These are phyloP conservation scores for Raffaelea ambrosiae DNA, from an alignment of 2,329 filamentous ascomycete species.

Conservation along the genomic window DNA sequence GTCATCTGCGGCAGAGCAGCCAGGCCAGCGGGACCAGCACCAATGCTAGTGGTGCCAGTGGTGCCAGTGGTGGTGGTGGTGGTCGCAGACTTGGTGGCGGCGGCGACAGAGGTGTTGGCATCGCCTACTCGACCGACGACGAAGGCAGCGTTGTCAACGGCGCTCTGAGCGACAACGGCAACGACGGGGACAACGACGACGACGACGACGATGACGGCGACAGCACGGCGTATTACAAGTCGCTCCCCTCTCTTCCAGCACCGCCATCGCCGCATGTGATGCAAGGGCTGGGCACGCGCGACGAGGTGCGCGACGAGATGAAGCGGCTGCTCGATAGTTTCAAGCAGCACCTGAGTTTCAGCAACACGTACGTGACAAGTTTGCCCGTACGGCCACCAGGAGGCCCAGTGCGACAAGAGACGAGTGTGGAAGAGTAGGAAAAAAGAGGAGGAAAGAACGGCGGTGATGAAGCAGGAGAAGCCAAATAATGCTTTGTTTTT, in stretches of 20 bases:
- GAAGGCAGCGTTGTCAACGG: not conserved
- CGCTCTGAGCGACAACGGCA: not conserved
- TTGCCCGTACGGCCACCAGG: conserved; percentile 18
- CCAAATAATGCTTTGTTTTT: no score
- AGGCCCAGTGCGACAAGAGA: conserved; percentile 17
- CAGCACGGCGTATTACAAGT: not conserved
- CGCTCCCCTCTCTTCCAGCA: conserved; percentile 10
- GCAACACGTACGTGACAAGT: conserved; percentile 19
- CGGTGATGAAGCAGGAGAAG: not conserved
- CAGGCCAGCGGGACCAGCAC: conserved; percentile 6
- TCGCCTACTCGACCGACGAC: conserved; percentile 1
- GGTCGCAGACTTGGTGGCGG: not conserved
- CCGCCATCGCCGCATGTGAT: conserved; percentile 41
- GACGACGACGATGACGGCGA: not conserved
- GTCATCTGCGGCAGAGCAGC: conserved; percentile 8
- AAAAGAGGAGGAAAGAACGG: no score
- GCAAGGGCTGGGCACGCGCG: conserved; percentile 22
- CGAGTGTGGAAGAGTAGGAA: conserved; percentile 5
- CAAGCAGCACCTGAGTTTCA: conserved; percentile 23
- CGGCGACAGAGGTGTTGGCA: not conserved
- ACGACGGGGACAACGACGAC: conserved; percentile 4
- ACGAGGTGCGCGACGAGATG: conserved; percentile 23
- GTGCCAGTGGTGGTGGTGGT: not conserved
- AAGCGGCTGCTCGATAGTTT: conserved; percentile 24
- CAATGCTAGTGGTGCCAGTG: conserved; percentile 4